Base-by-base conservation (phyloP, 129 eudicot genomes). In the Cynara cardunculus region DNA sequence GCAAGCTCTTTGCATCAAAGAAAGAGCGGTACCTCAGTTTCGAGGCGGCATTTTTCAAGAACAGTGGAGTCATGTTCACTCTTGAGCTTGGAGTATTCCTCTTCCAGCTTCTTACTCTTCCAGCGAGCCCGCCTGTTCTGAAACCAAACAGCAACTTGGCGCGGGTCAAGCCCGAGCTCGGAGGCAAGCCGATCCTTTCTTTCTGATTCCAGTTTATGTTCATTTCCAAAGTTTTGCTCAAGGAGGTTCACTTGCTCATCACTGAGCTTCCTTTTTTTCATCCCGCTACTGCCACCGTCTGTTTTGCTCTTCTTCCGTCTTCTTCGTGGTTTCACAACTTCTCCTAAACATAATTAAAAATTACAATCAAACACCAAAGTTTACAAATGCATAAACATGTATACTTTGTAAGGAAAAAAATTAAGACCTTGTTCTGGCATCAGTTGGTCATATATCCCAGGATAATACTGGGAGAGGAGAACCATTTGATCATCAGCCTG, bases 61-160 rank as follows among this genome's bases (percentile, higher is more conserved):
- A 92, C 88, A 35, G 87, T 75, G 70, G 72, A 67, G 26, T 90
- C 98, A 49, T 92, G 89, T 66, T 94, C 86, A 46, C 59, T 81
- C 78, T 89, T 92, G 75, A 95, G 84, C 89, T 86, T 92, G 4
- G 90, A 75, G 80, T 89, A 90, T 69, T 93, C 96, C 67, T 93
- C 98, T 83, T 90, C 98, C 0, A 94, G 83, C 91, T 90, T 91
- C 97, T 91, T 94, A 78, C 84, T 85, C 94, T 90, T 94, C 92
- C 92, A 94, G 0, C 98, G 89, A 39, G 98, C 97, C 82, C 98
- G 72, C 5, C 98, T 27, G 86, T 94, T 91, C 84, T 94, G 98
- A 65, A 94, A 94, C 98, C 98, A 94, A 28, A 94, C 98, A 19
- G 97, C 98, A 21, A 94, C 98, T 83, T 94, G 98, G 12, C 98